Conservation (phyloP, 257 asterid species). For the Scutellaria baicalensis region DNA sequence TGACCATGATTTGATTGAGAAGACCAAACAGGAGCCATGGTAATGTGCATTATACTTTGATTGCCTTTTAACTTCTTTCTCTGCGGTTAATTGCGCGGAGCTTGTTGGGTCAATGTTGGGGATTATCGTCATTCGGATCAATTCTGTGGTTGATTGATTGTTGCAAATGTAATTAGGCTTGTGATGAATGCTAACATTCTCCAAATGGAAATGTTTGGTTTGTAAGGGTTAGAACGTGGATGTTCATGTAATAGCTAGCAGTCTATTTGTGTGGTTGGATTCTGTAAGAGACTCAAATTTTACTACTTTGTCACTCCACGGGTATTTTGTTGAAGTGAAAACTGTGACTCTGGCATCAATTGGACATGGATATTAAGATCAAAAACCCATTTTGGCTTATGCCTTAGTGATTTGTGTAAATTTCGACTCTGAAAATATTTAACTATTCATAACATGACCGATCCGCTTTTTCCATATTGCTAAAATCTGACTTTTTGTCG, state of each 20-base stretch:
- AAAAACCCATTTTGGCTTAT: not conserved
- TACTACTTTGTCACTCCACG: not conserved
- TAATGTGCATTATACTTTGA: slow-evolving; percentile 16
- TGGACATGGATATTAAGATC: not conserved
- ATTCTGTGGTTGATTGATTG: slow-evolving; percentile 6
- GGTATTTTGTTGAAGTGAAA: not conserved
- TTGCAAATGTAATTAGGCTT: slow-evolving; percentile 5
- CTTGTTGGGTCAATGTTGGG: slow-evolving; percentile 10
- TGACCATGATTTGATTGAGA: slow-evolving; percentile 61
- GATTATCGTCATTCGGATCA: not conserved
- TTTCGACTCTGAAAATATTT: not conserved
- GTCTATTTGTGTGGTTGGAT: not conserved
- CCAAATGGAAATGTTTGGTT: not conserved
- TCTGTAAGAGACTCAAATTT: not conserved
- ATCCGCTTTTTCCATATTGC: not conserved
- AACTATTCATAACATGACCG: not conserved
- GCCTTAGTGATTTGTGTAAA: not conserved
- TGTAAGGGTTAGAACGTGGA: not conserved
- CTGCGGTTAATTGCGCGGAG: not conserved
- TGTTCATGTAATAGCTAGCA: not conserved
- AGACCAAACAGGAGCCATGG: slow-evolving; percentile 68
- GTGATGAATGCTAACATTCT: not conserved
- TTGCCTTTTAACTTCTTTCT: slow-evolving; percentile 1
- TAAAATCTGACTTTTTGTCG: not conserved
- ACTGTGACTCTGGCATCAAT: not conserved